Evolutionary conservation across 495 filamentous ascomycete genomes (phyloP).

Genomic region (Aspergillus indologenus): DNA sequence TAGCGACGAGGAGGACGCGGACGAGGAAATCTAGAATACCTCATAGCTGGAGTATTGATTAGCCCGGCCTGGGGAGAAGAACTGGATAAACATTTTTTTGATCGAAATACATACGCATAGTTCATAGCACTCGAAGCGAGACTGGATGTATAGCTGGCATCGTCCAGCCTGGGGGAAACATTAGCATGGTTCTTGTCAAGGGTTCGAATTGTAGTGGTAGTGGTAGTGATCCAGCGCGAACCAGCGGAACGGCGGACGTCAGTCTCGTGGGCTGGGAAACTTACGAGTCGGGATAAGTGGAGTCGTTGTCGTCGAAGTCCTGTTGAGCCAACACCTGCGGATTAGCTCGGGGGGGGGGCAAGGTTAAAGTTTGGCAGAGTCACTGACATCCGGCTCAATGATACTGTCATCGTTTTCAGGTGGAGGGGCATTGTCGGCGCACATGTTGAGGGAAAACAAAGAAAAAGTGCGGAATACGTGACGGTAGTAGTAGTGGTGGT

Average conservation of each 20-base stretch:
- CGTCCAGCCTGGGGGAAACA: conserved; percentile 17
- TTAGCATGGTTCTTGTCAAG: no score
- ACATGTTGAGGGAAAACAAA: not conserved
- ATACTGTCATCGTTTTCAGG: not conserved
- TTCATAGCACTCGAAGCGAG: conserved; percentile 41
- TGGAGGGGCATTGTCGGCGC: not conserved
- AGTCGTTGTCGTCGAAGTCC: conserved; percentile 29
- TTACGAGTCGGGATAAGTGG: conserved; percentile 33
- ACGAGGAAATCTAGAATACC: conserved; percentile 17
- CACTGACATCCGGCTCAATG: not conserved
- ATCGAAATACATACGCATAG: conserved; percentile 36
- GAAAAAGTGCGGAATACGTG: not conserved
- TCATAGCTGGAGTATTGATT: conserved; percentile 31
- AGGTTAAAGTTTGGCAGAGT: not conserved
- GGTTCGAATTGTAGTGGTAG: no score
- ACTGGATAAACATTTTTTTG: not conserved
- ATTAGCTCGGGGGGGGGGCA: not conserved
- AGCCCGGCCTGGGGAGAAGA: not conserved
- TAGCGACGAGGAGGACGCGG: not conserved
- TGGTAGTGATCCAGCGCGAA: not conserved
- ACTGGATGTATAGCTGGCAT: conserved; percentile 35
- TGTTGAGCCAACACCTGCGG: conserved; percentile 7
- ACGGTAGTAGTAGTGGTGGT: not conserved
- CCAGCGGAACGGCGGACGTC: not conserved
- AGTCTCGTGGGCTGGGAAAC: conserved; percentile 7